These are phyloP conservation scores for Xylaria sp. DNA, from an alignment of 2,329 filamentous ascomycete genomes.

Conservation along the genomic window DNA sequence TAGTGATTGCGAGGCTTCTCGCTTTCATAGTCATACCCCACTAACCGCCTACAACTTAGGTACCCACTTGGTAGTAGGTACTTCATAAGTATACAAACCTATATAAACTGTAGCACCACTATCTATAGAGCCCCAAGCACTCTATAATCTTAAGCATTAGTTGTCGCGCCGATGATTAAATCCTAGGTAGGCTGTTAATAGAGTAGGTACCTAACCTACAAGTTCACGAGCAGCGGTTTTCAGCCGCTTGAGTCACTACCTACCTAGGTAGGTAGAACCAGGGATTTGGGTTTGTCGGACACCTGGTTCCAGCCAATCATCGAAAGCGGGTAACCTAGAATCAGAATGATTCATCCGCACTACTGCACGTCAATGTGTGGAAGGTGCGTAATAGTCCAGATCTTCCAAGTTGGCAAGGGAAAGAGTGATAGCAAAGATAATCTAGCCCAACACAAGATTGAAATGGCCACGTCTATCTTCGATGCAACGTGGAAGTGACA, in stretches of 20 bases:
- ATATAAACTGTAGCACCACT: too few species aligned
- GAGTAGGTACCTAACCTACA: too few species aligned
- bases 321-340: conserved; percentile 14
- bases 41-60: too few species aligned
- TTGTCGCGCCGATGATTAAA: too few species aligned
- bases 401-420: background rate
- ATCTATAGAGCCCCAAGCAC: too few species aligned
- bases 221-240: background rate
- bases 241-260: conserved; percentile 19
- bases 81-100: too few species aligned
- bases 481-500: background rate
- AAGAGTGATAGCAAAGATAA: background rate
- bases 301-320: conserved; percentile 38
- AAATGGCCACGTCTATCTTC: background rate
- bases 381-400: background rate
- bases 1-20: too few species aligned
- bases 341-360: conserved; percentile 48
- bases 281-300: background rate
- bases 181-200: too few species aligned
- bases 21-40: too few species aligned
- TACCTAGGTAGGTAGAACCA: too few species aligned
- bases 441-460: background rate
- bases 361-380: conserved; percentile 22
- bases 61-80: too few species aligned
- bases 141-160: too few species aligned